Evolutionary conservation across 768 basidiomycete species (phyloP), one percentile per base, ranked within the genome.

Genomic region (Chalciporus piperatus): DNA sequence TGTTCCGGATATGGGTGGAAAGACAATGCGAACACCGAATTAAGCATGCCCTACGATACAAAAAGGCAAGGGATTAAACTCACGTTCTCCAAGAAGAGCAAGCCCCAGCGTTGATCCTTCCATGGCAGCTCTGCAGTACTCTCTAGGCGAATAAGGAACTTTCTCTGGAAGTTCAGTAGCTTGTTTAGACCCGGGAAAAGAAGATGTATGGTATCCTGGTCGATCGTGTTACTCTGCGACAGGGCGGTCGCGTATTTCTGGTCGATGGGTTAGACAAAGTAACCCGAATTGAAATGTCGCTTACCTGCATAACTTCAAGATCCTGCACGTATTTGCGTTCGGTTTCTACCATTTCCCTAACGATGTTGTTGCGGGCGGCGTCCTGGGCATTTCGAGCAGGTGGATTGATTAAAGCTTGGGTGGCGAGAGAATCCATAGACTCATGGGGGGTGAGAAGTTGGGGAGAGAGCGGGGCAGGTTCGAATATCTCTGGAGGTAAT

Each of bases 261-360:
- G 3, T 40, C 35, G 11, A 53, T 45, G 52, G 40, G 62, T 58
- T 51, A 66, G 58, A 20, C 8, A 52, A 48, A 41, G 22, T 39
- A 6, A 35, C 19, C 49, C 50, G 19, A 41, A 54, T 14, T 45
- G 54, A 23, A 47, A 16, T 3, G 20, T 0, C 27, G 66, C 85
- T 63, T 59, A 92, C 94, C 82, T 96, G 94, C 79, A 98, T 89
- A 63, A 93, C 85, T 69, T 97, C 94, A 57, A 99, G 76, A 72
- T 98, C 97, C 70, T 92, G 88, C 6, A 98, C 96, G 68, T 92
- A 98, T 72, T 93, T 93, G 59, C 92, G 85, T 70, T 99, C 97
- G 0, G 93, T 98, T 69, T 92, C 89, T 43, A 98, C 82, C 59
- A 98, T 83, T 71, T 99, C 97, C 63, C 81, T 80, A 53, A 94